phyloP scores from a whole-genome alignment of 768 basidiomycete genomes.

The Hypsizygus marmoreus region DNA sequence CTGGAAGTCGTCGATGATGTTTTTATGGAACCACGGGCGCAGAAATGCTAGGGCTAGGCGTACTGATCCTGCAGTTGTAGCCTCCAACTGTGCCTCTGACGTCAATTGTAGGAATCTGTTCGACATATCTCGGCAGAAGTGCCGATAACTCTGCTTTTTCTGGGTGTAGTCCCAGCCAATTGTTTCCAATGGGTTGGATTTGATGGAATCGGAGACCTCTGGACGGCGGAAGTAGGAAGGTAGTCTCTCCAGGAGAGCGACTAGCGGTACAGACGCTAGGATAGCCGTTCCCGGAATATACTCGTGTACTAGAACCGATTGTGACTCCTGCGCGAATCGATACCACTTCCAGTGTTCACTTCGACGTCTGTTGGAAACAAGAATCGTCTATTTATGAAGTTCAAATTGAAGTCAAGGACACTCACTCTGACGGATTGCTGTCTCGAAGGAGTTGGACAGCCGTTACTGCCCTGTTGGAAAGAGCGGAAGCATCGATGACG shows the following conservation, averaged over 20 bases:
- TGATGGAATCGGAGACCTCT: slow-evolving; percentile 24
- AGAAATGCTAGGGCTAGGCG: slow-evolving; percentile 68
- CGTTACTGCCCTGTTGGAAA: slow-evolving; percentile 61
- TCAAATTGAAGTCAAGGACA: background rate
- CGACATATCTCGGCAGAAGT: slow-evolving; percentile 73
- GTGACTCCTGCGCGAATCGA: slow-evolving; percentile 72
- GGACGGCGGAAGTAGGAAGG: slow-evolving; percentile 66
- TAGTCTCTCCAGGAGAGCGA: slow-evolving; percentile 62
- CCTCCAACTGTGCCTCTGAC: slow-evolving; percentile 57
- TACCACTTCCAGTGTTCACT: slow-evolving; percentile 75
- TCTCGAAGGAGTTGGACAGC: slow-evolving; percentile 64
- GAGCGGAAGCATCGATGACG: slow-evolving; percentile 67
- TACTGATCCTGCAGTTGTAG: slow-evolving; percentile 68
- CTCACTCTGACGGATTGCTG: slow-evolving; percentile 58
- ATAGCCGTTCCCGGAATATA: slow-evolving; percentile 68
- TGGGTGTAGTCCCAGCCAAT: slow-evolving; percentile 58
- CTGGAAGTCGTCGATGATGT: slow-evolving; percentile 39
- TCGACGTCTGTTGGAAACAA: slow-evolving; percentile 14
- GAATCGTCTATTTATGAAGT: background rate
- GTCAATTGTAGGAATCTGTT: slow-evolving; percentile 59
- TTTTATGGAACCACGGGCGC: slow-evolving; percentile 66
- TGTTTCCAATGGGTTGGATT: slow-evolving; percentile 33
- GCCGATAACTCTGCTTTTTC: slow-evolving; percentile 62
- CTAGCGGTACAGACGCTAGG: slow-evolving; percentile 68
- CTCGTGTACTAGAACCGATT: slow-evolving; percentile 72